Percentiles rank a stretch among this genome's conserved stretches.
These are phyloP conservation scores for Penicillium daleae DNA, from an alignment of 495 filamentous ascomycete species.

Conservation along the genomic window DNA sequence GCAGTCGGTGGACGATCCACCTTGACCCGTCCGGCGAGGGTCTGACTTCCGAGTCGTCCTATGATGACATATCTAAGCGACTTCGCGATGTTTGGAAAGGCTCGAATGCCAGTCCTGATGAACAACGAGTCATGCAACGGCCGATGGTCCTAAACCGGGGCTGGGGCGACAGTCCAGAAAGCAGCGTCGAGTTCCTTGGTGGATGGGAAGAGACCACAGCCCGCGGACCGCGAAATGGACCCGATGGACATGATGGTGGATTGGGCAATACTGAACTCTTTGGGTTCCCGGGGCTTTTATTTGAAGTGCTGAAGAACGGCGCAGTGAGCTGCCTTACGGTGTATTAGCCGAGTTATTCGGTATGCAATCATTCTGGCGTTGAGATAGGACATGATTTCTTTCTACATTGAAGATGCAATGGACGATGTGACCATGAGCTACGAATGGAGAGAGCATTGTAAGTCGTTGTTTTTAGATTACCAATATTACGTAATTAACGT, in stretches of 20 bases:
- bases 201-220: conserved; percentile 81
- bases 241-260: conserved; percentile 58
- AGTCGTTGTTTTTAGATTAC: background rate
- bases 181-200: conserved; percentile 84
- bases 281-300: conserved; percentile 90
- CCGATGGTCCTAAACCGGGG: conserved; percentile 89
- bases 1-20: conserved; percentile 84
- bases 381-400: background rate
- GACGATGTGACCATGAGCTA: background rate
- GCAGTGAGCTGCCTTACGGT: conserved; percentile 89
- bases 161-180: conserved; percentile 89
- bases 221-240: conserved; percentile 43
- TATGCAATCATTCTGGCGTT: background rate
- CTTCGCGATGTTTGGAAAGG: conserved; percentile 73
- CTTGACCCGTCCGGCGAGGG: conserved; percentile 36
- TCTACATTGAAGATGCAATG: background rate
- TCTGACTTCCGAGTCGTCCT: conserved; percentile 77
- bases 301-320: conserved; percentile 94
- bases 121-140: conserved; percentile 66
- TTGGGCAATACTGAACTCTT: conserved; percentile 84
- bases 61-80: conserved; percentile 66
- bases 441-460: background rate
- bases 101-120: conserved; percentile 61
- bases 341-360: conserved; percentile 53
- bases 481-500: background rate